These are phyloP conservation scores for Aspergillus phoenicis DNA, from an alignment of 2,329 filamentous ascomycete genomes.

Conservation along the genomic window DNA sequence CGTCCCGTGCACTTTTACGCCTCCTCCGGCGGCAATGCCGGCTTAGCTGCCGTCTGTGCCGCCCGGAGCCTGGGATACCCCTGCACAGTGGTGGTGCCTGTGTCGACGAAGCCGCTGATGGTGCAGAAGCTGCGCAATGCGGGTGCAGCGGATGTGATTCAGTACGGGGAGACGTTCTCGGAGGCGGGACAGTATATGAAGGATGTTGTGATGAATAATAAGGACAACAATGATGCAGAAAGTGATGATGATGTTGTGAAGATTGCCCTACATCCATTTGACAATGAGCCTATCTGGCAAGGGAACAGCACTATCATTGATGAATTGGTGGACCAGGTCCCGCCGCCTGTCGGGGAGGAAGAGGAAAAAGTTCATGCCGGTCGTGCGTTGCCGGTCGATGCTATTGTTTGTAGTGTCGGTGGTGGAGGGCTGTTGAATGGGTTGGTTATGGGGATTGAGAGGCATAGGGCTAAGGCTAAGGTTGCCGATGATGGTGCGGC, in stretches of 20 bases:
- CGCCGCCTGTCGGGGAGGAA: conserved; percentile 35
- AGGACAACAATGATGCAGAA: conserved; percentile 19
- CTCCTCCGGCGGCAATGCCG: conserved; percentile 80
- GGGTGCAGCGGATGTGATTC: conserved; percentile 66
- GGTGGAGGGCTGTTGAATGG: conserved; percentile 81
- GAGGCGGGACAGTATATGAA: conserved; percentile 70
- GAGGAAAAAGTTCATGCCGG: conserved; percentile 30
- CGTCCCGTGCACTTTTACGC: conserved; percentile 71
- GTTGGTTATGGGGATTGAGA: conserved; percentile 68
- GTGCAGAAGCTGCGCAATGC: conserved; percentile 69
- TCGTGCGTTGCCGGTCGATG: conserved; percentile 58
- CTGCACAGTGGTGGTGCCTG: conserved; percentile 75
- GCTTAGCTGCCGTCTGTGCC: conserved; percentile 76
- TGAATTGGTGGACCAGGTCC: conserved; percentile 47
- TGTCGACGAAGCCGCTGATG: conserved; percentile 68
- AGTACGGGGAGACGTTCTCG: conserved; percentile 67
- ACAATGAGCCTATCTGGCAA: conserved; percentile 50
- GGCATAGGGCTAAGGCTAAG: conserved; percentile 29
- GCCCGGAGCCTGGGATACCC: conserved; percentile 65
- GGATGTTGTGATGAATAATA: conserved; percentile 49
- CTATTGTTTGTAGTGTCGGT: conserved; percentile 75
- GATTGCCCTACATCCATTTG: conserved; percentile 49
- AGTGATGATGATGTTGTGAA: conserved; percentile 36
- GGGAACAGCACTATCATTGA: conserved; percentile 50
- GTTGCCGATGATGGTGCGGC: neutral